phyloP scores from a whole-genome alignment of 805 yeast species.

The Spencermartinsiella europaea region DNA sequence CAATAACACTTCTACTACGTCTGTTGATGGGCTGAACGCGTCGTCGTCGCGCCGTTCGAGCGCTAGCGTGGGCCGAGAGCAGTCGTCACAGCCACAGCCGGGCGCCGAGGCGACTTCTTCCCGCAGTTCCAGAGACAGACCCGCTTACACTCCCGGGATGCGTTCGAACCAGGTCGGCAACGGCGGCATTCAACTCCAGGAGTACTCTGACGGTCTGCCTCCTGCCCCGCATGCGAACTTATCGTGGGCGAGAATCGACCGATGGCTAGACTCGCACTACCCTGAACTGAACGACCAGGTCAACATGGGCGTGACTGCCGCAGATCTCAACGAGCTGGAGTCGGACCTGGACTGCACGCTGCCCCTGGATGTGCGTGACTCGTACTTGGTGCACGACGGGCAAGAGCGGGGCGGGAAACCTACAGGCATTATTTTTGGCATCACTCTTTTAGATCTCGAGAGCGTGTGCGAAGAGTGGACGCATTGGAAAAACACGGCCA shows the following conservation, averaged over 20 bases:
- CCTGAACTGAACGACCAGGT: slow-evolving; percentile 79
- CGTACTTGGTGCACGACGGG: slow-evolving; percentile 82
- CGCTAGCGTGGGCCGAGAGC: not conserved
- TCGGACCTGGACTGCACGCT: slow-evolving; percentile 67
- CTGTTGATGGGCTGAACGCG: slow-evolving; percentile 13
- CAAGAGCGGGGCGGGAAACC: slow-evolving; percentile 75
- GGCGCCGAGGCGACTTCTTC: slow-evolving; percentile 5
- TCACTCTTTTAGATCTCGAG: slow-evolving; percentile 74
- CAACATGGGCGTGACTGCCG: slow-evolving; percentile 70
- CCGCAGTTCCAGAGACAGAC: slow-evolving; percentile 12
- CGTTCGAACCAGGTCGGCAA: slow-evolving; percentile 32
- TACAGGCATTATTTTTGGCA: slow-evolving; percentile 74
- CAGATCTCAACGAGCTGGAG: slow-evolving; percentile 80
- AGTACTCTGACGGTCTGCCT: slow-evolving; percentile 53
- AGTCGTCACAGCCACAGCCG: not conserved
- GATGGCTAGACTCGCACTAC: slow-evolving; percentile 73
- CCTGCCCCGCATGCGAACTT: slow-evolving; percentile 58
- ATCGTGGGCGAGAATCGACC: slow-evolving; percentile 84
- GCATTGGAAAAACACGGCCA: slow-evolving; percentile 62
- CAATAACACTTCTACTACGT: slow-evolving; percentile 15
- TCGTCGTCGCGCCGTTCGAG: not conserved
- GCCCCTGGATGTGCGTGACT: slow-evolving; percentile 79
- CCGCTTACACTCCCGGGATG: slow-evolving; percentile 33
- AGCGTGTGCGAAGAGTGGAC: slow-evolving; percentile 74
- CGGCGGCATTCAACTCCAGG: slow-evolving; percentile 34